Conservation (phyloP, 345 rosid species). For the Pseudoturritis turrita region DNA sequence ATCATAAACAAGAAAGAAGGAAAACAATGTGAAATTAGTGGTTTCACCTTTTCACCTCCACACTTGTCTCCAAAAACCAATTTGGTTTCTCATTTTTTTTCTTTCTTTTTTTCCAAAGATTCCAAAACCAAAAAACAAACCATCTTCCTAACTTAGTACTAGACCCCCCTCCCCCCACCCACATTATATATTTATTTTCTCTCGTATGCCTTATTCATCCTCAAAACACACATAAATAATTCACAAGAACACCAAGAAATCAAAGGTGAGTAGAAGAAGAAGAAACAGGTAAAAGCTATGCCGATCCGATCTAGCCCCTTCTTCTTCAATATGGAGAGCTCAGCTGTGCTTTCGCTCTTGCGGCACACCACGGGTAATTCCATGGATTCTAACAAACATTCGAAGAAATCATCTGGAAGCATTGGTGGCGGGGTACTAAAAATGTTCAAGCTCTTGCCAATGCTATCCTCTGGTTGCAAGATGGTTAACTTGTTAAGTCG, state of each 20-base stretch:
- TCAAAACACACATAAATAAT: neutral
- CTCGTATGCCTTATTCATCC: constrained; percentile 10
- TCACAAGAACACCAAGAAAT: neutral
- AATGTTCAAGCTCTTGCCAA: constrained; percentile 86
- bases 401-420: constrained; percentile 37
- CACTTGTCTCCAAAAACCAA: constrained; percentile 1
- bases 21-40: constrained; percentile 12
- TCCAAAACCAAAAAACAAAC: constrained; percentile 43
- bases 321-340: constrained; percentile 66
- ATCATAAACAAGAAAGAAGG: constrained; percentile 10
- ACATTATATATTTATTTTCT: constrained; percentile 9
- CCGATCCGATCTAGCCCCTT: constrained; percentile 75
- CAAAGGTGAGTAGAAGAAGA: neutral
- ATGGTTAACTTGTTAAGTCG: constrained; percentile 81
- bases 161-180: neutral
- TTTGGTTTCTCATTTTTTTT: constrained; percentile 15
- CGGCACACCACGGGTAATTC: constrained; percentile 41
- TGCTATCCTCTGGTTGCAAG: constrained; percentile 95
- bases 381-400: constrained; percentile 41
- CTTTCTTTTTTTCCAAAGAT: constrained; percentile 26
- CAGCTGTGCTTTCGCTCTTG: constrained; percentile 65
- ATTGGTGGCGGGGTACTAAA: constrained; percentile 58
- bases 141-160: constrained; percentile 41
- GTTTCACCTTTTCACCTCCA: constrained; percentile 15
- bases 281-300: constrained; percentile 43